Evolutionary conservation across 495 filamentous ascomycete genomes (phyloP).

Genomic region (Aspergillus cavernicola): DNA sequence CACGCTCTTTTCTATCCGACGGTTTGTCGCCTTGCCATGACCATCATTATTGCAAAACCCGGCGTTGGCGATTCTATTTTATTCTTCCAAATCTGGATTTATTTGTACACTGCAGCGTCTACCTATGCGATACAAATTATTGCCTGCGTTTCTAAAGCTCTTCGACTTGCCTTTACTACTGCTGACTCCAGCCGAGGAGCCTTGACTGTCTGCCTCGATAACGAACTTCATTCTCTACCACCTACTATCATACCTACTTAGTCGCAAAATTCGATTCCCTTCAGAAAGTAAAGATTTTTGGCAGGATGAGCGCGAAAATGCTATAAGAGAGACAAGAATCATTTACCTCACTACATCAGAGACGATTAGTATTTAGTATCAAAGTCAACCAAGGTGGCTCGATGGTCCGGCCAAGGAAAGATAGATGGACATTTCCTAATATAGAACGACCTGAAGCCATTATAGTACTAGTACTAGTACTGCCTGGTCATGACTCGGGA

Average conservation of each 20-base stretch:
- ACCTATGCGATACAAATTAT: neutral
- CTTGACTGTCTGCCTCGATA: neutral
- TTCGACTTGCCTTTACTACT: neutral
- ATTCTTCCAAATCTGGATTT: neutral
- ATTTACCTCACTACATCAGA: too few relatives aligned
- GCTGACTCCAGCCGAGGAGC: neutral
- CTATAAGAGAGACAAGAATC: neutral
- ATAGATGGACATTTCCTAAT: too few relatives aligned
- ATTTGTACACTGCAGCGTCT: constrained; percentile 5
- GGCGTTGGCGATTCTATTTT: constrained; percentile 25
- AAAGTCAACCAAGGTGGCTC: too few relatives aligned
- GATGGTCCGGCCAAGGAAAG: too few relatives aligned
- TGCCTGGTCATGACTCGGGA: too few relatives aligned
- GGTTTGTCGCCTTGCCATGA: neutral
- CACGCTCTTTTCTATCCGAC: neutral
- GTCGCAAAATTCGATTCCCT: neutral
- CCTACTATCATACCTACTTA: neutral
- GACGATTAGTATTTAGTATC: too few relatives aligned
- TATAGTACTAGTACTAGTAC: too few relatives aligned
- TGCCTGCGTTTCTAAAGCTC: neutral
- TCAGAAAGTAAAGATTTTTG: too few relatives aligned
- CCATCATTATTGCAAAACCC: constrained; percentile 19
- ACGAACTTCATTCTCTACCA: neutral
- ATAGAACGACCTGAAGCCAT: too few relatives aligned
- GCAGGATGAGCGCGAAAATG: too few relatives aligned